Percentiles rank a stretch among this genome's conserved stretches.
Evolutionary conservation across 306 rosid species (phyloP).

Genomic region (Trifolium dubium): DNA sequence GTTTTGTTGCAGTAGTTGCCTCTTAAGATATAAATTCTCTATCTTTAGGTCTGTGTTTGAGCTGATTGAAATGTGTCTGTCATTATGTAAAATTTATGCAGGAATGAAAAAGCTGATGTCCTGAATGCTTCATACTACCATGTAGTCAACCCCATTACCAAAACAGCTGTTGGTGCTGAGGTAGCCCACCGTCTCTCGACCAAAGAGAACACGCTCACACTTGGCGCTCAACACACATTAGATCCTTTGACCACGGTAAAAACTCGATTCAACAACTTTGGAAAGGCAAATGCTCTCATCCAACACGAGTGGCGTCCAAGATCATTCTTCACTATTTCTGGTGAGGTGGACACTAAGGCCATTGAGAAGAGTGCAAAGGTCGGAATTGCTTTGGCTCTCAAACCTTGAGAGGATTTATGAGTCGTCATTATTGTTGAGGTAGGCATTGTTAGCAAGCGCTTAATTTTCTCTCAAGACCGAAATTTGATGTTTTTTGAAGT

Average conservation of each 20-base stretch:
- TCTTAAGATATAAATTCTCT: not conserved
- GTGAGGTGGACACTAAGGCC: constrained; percentile 88
- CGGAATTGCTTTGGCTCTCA: constrained; percentile 82
- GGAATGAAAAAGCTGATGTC: constrained; percentile 78
- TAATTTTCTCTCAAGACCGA: constrained; percentile 45
- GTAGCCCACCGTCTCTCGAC: constrained; percentile 69
- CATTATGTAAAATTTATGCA: constrained; percentile 45
- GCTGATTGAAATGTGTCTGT: constrained; percentile 19
- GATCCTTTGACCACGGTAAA: constrained; percentile 77
- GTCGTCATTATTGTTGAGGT: constrained; percentile 34
- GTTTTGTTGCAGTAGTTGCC: not conserved
- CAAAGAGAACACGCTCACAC: constrained; percentile 71
- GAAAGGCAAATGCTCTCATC: constrained; percentile 77
- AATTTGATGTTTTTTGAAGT: constrained; percentile 39
- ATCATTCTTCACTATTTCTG: constrained; percentile 84
- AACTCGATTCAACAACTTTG: constrained; percentile 74
- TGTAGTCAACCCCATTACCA: constrained; percentile 59
- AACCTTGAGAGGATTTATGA: constrained; percentile 65
- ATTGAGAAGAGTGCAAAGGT: constrained; percentile 88
- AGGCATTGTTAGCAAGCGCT: constrained; percentile 44
- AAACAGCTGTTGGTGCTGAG: constrained; percentile 88
- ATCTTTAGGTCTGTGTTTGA: not conserved
- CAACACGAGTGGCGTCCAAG: constrained; percentile 98
- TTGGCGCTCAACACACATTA: constrained; percentile 79
- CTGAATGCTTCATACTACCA: constrained; percentile 86